These are phyloP conservation scores for Pleurotus djamor DNA, from an alignment of 768 basidiomycete genomes.

Conservation along the genomic window DNA sequence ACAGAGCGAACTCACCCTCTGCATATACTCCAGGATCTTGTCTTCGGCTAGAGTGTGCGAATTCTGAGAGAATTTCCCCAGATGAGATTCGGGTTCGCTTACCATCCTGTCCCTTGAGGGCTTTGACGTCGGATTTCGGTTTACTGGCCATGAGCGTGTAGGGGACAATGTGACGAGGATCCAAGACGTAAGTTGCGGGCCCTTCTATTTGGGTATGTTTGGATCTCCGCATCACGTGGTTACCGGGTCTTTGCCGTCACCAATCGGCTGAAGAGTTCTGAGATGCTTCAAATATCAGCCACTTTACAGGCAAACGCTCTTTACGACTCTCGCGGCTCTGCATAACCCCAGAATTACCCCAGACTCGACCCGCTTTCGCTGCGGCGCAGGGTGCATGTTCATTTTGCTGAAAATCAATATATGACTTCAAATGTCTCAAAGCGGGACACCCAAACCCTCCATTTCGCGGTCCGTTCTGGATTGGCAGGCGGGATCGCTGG, in stretches of 20 bases:
- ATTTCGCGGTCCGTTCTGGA: slow-evolving; percentile 76
- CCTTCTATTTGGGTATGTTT: not conserved
- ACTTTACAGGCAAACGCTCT: not conserved
- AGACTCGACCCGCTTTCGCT: not conserved
- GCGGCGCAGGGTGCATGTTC: not conserved
- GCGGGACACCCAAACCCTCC: slow-evolving; percentile 53
- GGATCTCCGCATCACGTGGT: not conserved
- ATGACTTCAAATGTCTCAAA: slow-evolving; percentile 61
- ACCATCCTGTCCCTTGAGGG: slow-evolving; percentile 80
- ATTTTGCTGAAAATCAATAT: slow-evolving; percentile 24
- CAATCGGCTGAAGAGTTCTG: not conserved
- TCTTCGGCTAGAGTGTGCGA: slow-evolving; percentile 56
- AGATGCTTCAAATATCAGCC: not conserved
- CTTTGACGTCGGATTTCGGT: slow-evolving; percentile 51
- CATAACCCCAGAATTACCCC: slow-evolving; percentile 1
- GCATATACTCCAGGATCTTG: slow-evolving; percentile 75
- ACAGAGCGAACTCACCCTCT: slow-evolving; percentile 41
- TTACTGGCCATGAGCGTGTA: slow-evolving; percentile 43
- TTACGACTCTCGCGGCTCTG: not conserved
- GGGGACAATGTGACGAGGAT: slow-evolving; percentile 5
- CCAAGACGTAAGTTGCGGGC: slow-evolving; percentile 2
- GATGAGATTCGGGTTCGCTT: not conserved
- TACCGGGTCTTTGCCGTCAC: not conserved
- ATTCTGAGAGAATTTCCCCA: not conserved
- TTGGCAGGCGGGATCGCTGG: slow-evolving; percentile 93